Conservation (phyloP, 208 protist genomes). For the Crithidia fasciculata region DNA sequence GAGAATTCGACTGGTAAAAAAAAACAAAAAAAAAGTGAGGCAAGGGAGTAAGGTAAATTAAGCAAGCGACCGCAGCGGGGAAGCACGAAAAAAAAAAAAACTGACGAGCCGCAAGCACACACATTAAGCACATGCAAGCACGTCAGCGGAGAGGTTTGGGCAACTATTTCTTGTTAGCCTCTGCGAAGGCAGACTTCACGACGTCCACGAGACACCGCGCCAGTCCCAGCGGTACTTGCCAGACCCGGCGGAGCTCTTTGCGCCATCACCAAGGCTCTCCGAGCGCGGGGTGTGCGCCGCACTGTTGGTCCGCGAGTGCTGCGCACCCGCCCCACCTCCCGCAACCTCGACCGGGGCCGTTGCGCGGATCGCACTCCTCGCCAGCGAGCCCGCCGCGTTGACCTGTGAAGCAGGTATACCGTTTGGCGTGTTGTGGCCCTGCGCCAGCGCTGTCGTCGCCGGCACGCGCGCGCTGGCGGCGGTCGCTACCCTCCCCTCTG, state of each 20-base stretch:
- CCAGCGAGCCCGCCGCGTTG: neutral
- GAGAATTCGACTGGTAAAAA: neutral
- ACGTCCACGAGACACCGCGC: constrained; percentile 27
- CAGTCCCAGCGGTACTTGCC: constrained; percentile 57
- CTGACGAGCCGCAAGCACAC: too few relatives aligned
- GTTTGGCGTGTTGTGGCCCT: neutral
- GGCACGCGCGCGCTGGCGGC: neutral
- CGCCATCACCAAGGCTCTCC: constrained; percentile 16
- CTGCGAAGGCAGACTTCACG: neutral
- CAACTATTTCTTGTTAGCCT: too few relatives aligned
- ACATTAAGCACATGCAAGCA: too few relatives aligned
- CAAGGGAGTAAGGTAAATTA: neutral
- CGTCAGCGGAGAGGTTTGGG: too few relatives aligned
- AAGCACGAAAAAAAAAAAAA: constrained; percentile 6
- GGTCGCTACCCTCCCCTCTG: neutral
- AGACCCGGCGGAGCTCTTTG: constrained; percentile 30
- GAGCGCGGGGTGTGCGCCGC: constrained; percentile 19
- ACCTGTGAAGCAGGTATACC: neutral
- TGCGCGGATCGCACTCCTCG: neutral
- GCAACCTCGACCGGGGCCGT: neutral
- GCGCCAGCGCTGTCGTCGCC: neutral
- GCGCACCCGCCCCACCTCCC: neutral
- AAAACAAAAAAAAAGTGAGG: neutral
- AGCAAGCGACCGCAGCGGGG: too few relatives aligned
- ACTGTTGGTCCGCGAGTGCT: constrained; percentile 6